phyloP scores from a whole-genome alignment of 805 yeast species.

The Groenewaldozyma tartarivorans region DNA sequence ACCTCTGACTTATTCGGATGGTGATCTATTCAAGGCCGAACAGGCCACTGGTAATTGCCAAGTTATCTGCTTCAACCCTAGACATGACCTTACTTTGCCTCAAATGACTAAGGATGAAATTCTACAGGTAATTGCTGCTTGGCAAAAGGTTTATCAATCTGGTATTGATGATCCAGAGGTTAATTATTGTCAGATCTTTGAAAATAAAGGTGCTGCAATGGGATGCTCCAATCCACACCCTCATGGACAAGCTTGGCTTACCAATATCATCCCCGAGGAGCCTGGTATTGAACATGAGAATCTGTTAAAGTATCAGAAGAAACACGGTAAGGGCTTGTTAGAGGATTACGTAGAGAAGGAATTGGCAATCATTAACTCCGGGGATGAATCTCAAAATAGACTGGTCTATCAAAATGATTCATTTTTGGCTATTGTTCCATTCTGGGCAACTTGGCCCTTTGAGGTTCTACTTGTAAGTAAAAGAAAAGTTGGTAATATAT shows the following conservation, averaged over 20 bases:
- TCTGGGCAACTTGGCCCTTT: constrained; percentile 80
- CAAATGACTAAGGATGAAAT: constrained; percentile 42
- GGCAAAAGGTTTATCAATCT: constrained; percentile 45
- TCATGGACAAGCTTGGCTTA: constrained; percentile 76
- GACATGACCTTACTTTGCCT: constrained; percentile 59
- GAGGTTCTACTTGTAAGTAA: constrained; percentile 59
- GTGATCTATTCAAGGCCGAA: constrained; percentile 41
- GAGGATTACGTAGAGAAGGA: constrained; percentile 56
- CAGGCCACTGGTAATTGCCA: constrained; percentile 60
- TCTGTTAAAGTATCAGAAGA: constrained; percentile 37
- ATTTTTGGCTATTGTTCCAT: constrained; percentile 63
- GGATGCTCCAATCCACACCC: constrained; percentile 80
- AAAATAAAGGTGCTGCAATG: constrained; percentile 72
- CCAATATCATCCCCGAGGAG: constrained; percentile 56
- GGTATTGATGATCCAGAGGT: constrained; percentile 37
- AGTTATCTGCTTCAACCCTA: constrained; percentile 65
- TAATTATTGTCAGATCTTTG: constrained; percentile 58
- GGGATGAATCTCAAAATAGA: constrained; percentile 30
- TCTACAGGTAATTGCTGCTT: constrained; percentile 43
- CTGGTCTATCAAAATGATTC: constrained; percentile 51
- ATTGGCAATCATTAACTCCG: constrained; percentile 29
- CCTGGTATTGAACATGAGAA: constrained; percentile 48
- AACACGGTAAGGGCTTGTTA: constrained; percentile 40
- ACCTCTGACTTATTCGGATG: constrained; percentile 20
- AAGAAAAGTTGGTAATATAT: constrained; percentile 41